phyloP scores from a whole-genome alignment of 2,329 filamentous ascomycete genomes.

The Ophiostoma ips region DNA sequence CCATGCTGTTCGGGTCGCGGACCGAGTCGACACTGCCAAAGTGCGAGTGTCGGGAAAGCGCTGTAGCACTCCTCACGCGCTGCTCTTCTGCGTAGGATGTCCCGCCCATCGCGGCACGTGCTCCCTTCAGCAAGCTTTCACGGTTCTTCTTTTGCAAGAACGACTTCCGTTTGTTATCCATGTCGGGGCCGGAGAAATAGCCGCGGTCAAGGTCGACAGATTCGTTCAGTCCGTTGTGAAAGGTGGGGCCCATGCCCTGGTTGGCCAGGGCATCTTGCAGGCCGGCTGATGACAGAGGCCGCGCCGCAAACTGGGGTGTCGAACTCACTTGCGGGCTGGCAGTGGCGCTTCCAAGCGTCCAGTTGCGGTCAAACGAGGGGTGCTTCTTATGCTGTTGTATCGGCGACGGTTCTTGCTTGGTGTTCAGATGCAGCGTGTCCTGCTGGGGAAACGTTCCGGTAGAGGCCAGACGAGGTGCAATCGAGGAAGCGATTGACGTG shows the following conservation, averaged over 20 bases:
- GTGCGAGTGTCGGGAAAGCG: slow-evolving; percentile 59
- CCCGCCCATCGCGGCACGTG: slow-evolving; percentile 29
- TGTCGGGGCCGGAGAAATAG: slow-evolving; percentile 84
- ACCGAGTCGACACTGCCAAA: slow-evolving; percentile 68
- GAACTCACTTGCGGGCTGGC: slow-evolving; percentile 21
- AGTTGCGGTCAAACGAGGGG: slow-evolving; percentile 56
- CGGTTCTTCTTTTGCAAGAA: slow-evolving; percentile 77
- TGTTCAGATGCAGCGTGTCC: slow-evolving; percentile 16
- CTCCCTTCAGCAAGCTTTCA: slow-evolving; percentile 38
- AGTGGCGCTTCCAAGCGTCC: slow-evolving; percentile 46
- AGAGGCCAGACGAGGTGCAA: slow-evolving; percentile 29
- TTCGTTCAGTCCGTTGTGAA: slow-evolving; percentile 29
- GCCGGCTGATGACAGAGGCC: slow-evolving; percentile 40
- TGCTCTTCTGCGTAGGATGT: slow-evolving; percentile 57
- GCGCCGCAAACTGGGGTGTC: slow-evolving; percentile 13
- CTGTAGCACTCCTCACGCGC: slow-evolving; percentile 48
- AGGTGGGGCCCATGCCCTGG: slow-evolving; percentile 26
- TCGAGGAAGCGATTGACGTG: slow-evolving; percentile 19
- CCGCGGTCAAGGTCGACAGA: slow-evolving; percentile 63
- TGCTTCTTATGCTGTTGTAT: slow-evolving; percentile 39
- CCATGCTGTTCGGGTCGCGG: slow-evolving; percentile 39
- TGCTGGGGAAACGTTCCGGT: slow-evolving; percentile 29
- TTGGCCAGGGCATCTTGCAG: slow-evolving; percentile 29
- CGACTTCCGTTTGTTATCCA: slow-evolving; percentile 53
- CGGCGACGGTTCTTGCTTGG: background rate